Base-by-base conservation (phyloP, 2,329 filamentous ascomycete genomes). In the Ophiostoma tasmaniense region DNA sequence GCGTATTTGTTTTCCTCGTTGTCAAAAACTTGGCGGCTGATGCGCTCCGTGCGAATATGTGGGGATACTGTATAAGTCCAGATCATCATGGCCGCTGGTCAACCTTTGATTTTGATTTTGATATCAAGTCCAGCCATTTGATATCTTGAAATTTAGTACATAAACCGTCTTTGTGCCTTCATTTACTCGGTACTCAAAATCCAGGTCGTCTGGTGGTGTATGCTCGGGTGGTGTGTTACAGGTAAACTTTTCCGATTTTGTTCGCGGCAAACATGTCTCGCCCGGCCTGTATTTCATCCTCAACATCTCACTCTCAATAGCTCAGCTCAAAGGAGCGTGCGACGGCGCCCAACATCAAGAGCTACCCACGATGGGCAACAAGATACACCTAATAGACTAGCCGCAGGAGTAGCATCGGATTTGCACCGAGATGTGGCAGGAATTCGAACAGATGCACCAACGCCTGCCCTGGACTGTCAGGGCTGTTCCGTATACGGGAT, bases 361-460 rank as follows among this genome's bases (percentile, higher is more conserved):
- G 25, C 30, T 61, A 33, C 50, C 42, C 17, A 45, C 20, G 42
- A 45, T 45, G 42, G 17, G 42, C 42, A 45, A 45, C 42, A 45
- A 55, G 50, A 55, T 25, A 55, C 22, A 55, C 50, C 50, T 30
- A 7, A 61, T 14, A 61, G 55, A 61, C 55, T 61, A 61, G 55
- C 55, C 55, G 55, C 55, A 59, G 25, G 8, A 25, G n/a, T 55
- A 22, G 50, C 50, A 55, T 55, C 52, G 52, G 52, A 55, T 17
- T 59, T 59, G 52, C 52, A 59, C 52, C 52, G 25, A 59, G 25
- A 59, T 59, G 22, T 61, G 55, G 55, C 55, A 55, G 50, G 50
- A 55, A 28, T 3, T 55, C 10, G 50, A 55, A 22, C 7, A 55
- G 22, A 55, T 61, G 25, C 25, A 14, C 25, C 25, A 14, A 30